Percentiles rank a stretch among this genome's conserved stretches.
These are phyloP conservation scores for Rhizoclosmatium sp. DNA, from an alignment of 192 early-diverging fungal species.

Conservation along the genomic window DNA sequence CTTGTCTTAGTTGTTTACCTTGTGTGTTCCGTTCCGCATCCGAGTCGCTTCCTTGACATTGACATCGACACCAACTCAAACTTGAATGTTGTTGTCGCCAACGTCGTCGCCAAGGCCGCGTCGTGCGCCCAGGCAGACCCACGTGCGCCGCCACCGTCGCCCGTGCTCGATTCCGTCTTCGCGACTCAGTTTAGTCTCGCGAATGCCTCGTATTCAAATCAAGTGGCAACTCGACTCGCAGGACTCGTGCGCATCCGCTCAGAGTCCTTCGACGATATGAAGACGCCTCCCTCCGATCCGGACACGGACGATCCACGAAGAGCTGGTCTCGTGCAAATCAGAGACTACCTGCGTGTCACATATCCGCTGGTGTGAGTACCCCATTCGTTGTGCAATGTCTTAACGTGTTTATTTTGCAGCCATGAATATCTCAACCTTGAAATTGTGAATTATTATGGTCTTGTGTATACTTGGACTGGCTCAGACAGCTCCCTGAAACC, in stretches of 20 bases:
- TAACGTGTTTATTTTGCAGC: constrained; percentile 1
- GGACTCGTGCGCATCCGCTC: constrained; percentile 48
- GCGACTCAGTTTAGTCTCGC: constrained; percentile 8
- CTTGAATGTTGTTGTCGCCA: no score
- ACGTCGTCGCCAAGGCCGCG: no score
- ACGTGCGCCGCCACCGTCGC: constrained; percentile 3
- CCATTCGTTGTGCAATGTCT: background rate
- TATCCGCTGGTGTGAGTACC: constrained; percentile 34
- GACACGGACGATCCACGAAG: constrained; percentile 15
- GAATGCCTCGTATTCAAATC: constrained; percentile 29
- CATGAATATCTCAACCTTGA: constrained; percentile 33
- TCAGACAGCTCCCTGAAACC: constrained; percentile 35
- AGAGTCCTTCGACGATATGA: constrained; percentile 49
- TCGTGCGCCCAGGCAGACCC: constrained; percentile 35
- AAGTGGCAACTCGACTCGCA: constrained; percentile 37
- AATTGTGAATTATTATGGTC: constrained; percentile 46
- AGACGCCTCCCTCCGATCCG: constrained; percentile 17
- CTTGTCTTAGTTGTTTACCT: no score
- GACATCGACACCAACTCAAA: no score
- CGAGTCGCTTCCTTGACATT: no score
- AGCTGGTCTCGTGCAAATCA: constrained; percentile 29
- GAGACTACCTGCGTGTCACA: constrained; percentile 11
- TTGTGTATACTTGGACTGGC: constrained; percentile 52
- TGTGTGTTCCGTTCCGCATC: no score
- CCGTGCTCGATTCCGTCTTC: constrained; percentile 28